phyloP scores from a whole-genome alignment of 805 yeast species.

The Wickerhamiella sergipiensis region DNA sequence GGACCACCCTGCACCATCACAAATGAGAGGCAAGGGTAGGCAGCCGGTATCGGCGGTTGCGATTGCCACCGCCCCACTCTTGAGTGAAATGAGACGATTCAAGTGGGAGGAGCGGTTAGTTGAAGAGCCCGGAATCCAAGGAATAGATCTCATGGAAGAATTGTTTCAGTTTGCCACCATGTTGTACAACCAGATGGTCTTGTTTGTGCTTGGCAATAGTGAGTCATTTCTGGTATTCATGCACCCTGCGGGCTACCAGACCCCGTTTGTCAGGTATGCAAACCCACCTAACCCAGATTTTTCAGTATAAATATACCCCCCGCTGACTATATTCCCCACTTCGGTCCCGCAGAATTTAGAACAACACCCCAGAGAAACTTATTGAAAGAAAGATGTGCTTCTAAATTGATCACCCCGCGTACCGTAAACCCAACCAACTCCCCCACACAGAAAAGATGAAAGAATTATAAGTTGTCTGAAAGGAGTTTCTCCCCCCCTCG shows the following conservation, averaged over 20 bases:
- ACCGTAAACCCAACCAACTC: neutral
- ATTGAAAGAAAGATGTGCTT: conserved; percentile 2
- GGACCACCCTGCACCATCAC: neutral
- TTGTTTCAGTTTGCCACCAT: no score
- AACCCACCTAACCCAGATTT: neutral
- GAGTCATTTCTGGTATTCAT: neutral
- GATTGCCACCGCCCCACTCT: neutral
- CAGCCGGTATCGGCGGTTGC: neutral
- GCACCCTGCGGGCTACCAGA: neutral
- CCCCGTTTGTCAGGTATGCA: neutral
- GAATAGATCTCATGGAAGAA: no score
- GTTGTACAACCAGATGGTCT: neutral
- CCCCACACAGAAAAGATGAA: neutral
- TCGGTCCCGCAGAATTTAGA: conserved; percentile 1
- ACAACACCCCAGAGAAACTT: neutral
- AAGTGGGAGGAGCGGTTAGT: no score
- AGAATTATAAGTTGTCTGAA: conserved; percentile 2
- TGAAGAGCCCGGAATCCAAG: neutral
- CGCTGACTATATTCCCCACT: neutral
- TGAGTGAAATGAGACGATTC: neutral
- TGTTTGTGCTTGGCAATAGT: neutral
- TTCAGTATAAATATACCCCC: conserved; percentile 2
- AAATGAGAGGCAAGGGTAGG: neutral
- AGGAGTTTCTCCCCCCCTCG: neutral
- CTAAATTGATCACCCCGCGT: conserved; percentile 2